Evolutionary conservation across 1,284 basidiomycete genomes (phyloP).

Genomic region (Ceratobasidium sp.): DNA sequence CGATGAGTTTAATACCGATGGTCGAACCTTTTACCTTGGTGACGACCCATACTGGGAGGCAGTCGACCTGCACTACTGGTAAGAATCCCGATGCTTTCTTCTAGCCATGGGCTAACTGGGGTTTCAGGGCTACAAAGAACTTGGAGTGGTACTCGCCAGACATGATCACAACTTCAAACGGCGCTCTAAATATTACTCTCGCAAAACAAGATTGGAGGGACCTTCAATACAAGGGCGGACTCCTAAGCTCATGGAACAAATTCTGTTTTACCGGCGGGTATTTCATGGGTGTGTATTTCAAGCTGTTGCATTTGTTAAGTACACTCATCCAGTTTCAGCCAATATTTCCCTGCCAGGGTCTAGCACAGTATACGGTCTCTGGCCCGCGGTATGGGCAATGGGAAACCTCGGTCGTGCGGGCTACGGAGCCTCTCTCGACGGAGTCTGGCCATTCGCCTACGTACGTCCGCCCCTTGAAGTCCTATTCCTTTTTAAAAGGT

Average conservation of each 20-base stretch:
- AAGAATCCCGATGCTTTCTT: neutral
- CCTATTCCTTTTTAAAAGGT: neutral
- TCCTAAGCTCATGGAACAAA: slow-evolving; percentile 84
- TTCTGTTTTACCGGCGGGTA: slow-evolving; percentile 87
- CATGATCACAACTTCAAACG: slow-evolving; percentile 79
- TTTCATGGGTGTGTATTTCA: slow-evolving; percentile 66
- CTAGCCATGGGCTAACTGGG: neutral
- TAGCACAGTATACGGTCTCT: slow-evolving; percentile 61
- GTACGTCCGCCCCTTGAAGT: neutral
- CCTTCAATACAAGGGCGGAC: slow-evolving; percentile 75
- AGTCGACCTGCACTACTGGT: slow-evolving; percentile 64
- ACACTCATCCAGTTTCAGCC: slow-evolving; percentile 70
- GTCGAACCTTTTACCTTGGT: slow-evolving; percentile 64
- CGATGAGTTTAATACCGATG: slow-evolving; percentile 64
- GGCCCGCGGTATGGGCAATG: slow-evolving; percentile 88
- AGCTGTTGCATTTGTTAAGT: neutral
- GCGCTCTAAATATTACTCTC: slow-evolving; percentile 80
- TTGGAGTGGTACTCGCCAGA: slow-evolving; percentile 78
- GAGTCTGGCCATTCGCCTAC: slow-evolving; percentile 75
- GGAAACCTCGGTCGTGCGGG: slow-evolving; percentile 90
- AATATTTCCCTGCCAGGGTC: slow-evolving; percentile 64
- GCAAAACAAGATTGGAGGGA: slow-evolving; percentile 71
- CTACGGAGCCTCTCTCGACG: slow-evolving; percentile 84
- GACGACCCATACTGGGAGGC: slow-evolving; percentile 65
- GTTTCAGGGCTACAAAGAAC: slow-evolving; percentile 51